These are phyloP conservation scores for Cercospora canescens DNA, from an alignment of 2,329 filamentous ascomycete genomes.

Conservation along the genomic window DNA sequence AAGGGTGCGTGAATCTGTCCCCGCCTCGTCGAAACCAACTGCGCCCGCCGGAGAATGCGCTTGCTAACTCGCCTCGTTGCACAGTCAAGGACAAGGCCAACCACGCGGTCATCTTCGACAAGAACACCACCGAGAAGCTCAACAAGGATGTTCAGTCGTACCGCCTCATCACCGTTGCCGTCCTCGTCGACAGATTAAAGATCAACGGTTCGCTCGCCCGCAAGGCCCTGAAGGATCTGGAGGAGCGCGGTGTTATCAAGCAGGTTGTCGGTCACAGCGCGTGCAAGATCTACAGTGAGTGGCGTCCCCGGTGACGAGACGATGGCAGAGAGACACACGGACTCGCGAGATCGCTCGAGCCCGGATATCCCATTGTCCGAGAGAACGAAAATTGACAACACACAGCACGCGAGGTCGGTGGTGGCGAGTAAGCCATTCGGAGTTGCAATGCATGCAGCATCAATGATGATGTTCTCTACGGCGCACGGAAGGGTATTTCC, in stretches of 20 bases:
- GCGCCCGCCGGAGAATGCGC: slow-evolving; percentile 9
- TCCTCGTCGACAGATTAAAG: slow-evolving; percentile 99
- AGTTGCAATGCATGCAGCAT: slow-evolving; percentile 11
- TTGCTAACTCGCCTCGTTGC: slow-evolving; percentile 28
- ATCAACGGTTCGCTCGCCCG: slow-evolving; percentile 98
- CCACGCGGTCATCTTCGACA: slow-evolving; percentile 98
- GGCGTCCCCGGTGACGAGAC: neutral
- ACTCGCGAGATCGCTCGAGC: neutral
- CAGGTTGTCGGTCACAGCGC: slow-evolving; percentile 95
- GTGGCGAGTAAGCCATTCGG: slow-evolving; percentile 18
- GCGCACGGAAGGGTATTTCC: slow-evolving; percentile 14
- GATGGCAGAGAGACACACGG: neutral
- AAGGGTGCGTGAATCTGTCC: slow-evolving; percentile 36
- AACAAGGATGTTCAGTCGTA: slow-evolving; percentile 99
- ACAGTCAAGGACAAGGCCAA: slow-evolving; percentile 99
- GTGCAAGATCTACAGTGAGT: slow-evolving; percentile 96
- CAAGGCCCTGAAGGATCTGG: slow-evolving; percentile 83
- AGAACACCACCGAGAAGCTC: slow-evolving; percentile 95
- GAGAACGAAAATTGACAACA: slow-evolving; percentile 5
- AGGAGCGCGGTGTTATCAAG: slow-evolving; percentile 99
- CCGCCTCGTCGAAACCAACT: neutral
- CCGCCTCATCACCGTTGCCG: slow-evolving; percentile 97
- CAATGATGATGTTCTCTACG: slow-evolving; percentile 15
- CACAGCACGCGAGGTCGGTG: slow-evolving; percentile 18
- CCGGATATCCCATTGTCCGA: neutral